Percentiles rank a stretch among this genome's conserved stretches.
These are phyloP conservation scores for Albugo candida DNA, from an alignment of 352 stramenopile genomes.

Conservation along the genomic window DNA sequence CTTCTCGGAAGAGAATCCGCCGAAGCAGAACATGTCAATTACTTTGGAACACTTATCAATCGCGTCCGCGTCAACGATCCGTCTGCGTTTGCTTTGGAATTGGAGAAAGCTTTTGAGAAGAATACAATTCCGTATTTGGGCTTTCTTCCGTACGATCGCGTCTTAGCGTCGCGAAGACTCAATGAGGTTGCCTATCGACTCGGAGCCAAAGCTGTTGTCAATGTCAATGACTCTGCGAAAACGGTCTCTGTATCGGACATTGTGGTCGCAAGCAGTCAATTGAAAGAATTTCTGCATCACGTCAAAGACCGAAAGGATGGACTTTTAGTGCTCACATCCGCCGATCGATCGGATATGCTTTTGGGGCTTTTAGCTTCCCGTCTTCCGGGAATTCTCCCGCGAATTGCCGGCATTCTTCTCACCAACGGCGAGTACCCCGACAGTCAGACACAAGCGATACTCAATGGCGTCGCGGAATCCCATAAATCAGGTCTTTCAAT, in stretches of 20 bases:
- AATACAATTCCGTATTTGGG: constrained; percentile 37
- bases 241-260: constrained; percentile 43
- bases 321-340: constrained; percentile 52
- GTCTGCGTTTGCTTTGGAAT: constrained; percentile 13
- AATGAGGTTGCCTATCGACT: constrained; percentile 56
- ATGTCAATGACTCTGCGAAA: constrained; percentile 34
- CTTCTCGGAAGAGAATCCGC: constrained; percentile 37
- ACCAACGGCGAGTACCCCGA: constrained; percentile 61
- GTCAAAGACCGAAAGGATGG: constrained; percentile 65
- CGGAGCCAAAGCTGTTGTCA: constrained; percentile 41
- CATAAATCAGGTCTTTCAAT: constrained; percentile 48
- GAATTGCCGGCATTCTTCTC: constrained; percentile 44
- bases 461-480: constrained; percentile 40
- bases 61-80: constrained; percentile 24
- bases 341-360: constrained; percentile 50
- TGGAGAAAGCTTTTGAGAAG: constrained; percentile 15
- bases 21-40: constrained; percentile 29
- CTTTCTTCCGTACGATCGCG: constrained; percentile 38
- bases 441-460: constrained; percentile 49
- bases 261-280: constrained; percentile 38
- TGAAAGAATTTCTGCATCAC: constrained; percentile 57
- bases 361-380: constrained; percentile 43
- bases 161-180: constrained; percentile 54
- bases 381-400: constrained; percentile 41
- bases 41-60: constrained; percentile 59